These are phyloP conservation scores for Pezicula radicicola DNA, from an alignment of 2,329 filamentous ascomycete species.

Conservation along the genomic window DNA sequence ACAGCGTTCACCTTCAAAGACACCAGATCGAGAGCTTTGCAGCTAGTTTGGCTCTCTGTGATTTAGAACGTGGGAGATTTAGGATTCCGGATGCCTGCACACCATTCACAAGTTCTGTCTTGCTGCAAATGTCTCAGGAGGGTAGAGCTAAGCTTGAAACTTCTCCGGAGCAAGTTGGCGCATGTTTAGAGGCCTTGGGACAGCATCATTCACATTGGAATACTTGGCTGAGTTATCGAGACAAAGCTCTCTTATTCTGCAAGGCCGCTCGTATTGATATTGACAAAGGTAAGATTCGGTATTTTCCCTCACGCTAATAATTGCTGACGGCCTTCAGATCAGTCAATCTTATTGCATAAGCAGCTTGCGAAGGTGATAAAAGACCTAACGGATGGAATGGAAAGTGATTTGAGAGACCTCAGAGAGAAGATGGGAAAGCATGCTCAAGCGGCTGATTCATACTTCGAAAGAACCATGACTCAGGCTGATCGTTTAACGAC, in stretches of 20 bases:
- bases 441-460: slow-evolving; percentile 13
- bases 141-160: slow-evolving; percentile 26
- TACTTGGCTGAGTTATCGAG: slow-evolving; percentile 59
- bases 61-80: slow-evolving; percentile 50
- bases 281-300: slow-evolving; percentile 45
- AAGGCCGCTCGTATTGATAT: slow-evolving; percentile 55
- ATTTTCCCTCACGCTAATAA: neutral
- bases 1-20: slow-evolving; percentile 33
- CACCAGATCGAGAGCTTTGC: slow-evolving; percentile 54
- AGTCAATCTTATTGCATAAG: slow-evolving; percentile 25
- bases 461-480: slow-evolving; percentile 17
- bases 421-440: slow-evolving; percentile 17
- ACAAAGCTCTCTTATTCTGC: slow-evolving; percentile 60
- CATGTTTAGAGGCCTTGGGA: slow-evolving; percentile 52
- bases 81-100: slow-evolving; percentile 47
- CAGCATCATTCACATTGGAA: slow-evolving; percentile 57
- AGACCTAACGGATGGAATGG: slow-evolving; percentile 19
- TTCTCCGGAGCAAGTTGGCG: slow-evolving; percentile 32
- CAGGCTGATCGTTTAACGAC: slow-evolving; percentile 17
- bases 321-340: slow-evolving; percentile 22
- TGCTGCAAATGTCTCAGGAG: slow-evolving; percentile 32
- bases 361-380: slow-evolving; percentile 24
- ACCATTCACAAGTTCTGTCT: slow-evolving; percentile 33
- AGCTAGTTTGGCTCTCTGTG: slow-evolving; percentile 60
- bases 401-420: slow-evolving; percentile 17